Evolutionary conservation across 148 eudicot genomes (phyloP), one percentile per base, ranked within the genome.

Genomic region (Suaeda aralocaspica): DNA sequence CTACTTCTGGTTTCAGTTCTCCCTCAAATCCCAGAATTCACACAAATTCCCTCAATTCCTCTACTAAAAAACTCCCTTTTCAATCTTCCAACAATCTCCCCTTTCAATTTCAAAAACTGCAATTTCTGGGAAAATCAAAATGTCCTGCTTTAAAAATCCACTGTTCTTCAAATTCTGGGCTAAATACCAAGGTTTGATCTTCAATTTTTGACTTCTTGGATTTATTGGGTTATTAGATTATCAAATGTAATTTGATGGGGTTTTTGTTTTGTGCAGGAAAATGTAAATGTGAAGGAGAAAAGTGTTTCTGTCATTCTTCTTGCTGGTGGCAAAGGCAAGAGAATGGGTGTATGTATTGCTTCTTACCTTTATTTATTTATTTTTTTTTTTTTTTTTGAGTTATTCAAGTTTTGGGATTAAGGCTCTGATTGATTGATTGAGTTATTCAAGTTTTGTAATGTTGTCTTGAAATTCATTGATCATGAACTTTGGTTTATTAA

Each of bases 251-350:
- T 39, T 51, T 64, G 59, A 15, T 0, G n/a, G 48, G 50, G 49
- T 1, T 45, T 41, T 10, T 6, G 11, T n/a, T n/a, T 66, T 72
- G 24, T 49, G 58, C 82, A 89, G 98, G 77, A 67, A 55, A 59
- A 79, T 80, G 84, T 67, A 14, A 58, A 41, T 74, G 91, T 91
- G 72, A 82, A 86, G 82, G 91, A 86, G 81, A 91, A 74, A 68
- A 87, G 97, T 68, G 97, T 91, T 9, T 91, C 97, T 26, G 95
- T 91, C 29, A 81, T 94, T 76, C 91, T 94, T 67, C 87, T 94
- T 56, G 98, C 97, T 74, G 97, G 97, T 75, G 98, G 98, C 41
- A 87, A 82, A 77, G 98, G 97, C 52, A 91, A 82, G 75, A 79
- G 98, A 74, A 91, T 94, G 97, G 98, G 96, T 15, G 96, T 90